phyloP scores from a whole-genome alignment of 805 yeast genomes.

The Tanozyma kutaoensis region DNA sequence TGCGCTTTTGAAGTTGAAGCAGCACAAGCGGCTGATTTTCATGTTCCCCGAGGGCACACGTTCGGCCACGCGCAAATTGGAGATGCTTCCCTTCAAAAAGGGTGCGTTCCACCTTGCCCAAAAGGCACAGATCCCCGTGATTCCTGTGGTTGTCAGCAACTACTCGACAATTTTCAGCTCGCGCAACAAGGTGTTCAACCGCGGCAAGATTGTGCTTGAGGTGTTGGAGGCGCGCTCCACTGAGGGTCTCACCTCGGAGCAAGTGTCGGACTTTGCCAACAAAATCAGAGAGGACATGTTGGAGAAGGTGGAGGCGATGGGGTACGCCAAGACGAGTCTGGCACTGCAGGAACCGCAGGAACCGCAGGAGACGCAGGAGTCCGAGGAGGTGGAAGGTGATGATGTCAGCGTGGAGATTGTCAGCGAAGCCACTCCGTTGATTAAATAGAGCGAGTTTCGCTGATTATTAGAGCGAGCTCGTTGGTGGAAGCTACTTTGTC shows the following conservation, averaged over 20 bases:
- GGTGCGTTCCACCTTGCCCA: conserved; percentile 98
- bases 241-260: conserved; percentile 53
- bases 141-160: conserved; percentile 82
- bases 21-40: conserved; percentile 60
- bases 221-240: conserved; percentile 78
- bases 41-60: conserved; percentile 98
- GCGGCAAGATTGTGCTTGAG: conserved; percentile 65
- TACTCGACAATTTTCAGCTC: conserved; percentile 62
- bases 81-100: conserved; percentile 79
- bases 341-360: too few species aligned
- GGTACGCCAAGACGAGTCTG: conserved; percentile 22
- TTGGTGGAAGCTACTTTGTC: too few species aligned
- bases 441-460: too few species aligned
- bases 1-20: conserved; percentile 53
- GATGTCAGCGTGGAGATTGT: conserved; percentile 6
- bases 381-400: too few species aligned
- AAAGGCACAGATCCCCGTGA: conserved; percentile 79
- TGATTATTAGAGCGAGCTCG: too few species aligned
- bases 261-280: conserved; percentile 48
- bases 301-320: conserved; percentile 22
- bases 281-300: conserved; percentile 50
- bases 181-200: conserved; percentile 47
- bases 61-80: conserved; percentile 57
- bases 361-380: too few species aligned
- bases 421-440: conserved; percentile 7